These are phyloP conservation scores for Suhomyces sp. DNA, from an alignment of 805 yeast species.

Conservation along the genomic window DNA sequence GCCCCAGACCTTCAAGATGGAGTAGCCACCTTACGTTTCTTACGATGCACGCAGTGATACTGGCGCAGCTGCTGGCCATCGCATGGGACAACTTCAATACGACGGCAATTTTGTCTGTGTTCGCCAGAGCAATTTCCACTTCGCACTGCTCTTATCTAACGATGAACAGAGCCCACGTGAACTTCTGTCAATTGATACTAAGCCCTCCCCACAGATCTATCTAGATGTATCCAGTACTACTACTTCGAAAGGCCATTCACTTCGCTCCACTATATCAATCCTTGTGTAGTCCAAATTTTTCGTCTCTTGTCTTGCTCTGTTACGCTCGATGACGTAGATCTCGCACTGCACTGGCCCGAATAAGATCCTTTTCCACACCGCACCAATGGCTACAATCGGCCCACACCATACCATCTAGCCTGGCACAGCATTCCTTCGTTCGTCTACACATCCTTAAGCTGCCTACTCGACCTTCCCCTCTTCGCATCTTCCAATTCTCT, in stretches of 20 bases:
- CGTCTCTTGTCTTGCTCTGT: neutral
- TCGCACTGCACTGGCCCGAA: constrained; percentile 3
- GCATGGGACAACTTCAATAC: neutral
- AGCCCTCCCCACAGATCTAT: no score
- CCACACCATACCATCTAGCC: neutral
- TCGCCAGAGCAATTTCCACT: neutral
- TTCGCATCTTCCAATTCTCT: no score
- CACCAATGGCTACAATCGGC: neutral
- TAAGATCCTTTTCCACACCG: neutral
- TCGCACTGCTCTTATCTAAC: neutral
- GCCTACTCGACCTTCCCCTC: no score
- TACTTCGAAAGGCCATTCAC: neutral
- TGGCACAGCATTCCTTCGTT: neutral
- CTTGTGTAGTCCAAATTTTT: neutral
- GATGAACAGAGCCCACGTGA: neutral
- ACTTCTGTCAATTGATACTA: neutral
- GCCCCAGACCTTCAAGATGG: neutral
- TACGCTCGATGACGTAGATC: neutral
- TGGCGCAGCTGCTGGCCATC: neutral
- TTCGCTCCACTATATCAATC: neutral
- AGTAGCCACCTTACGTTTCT: neutral
- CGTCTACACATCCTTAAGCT: neutral
- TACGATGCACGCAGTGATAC: neutral
- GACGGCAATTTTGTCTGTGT: neutral
- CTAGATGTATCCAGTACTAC: neutral